Evolutionary conservation across 805 yeast genomes (phyloP).

Genomic region (Cyberlindnera saturnus): DNA sequence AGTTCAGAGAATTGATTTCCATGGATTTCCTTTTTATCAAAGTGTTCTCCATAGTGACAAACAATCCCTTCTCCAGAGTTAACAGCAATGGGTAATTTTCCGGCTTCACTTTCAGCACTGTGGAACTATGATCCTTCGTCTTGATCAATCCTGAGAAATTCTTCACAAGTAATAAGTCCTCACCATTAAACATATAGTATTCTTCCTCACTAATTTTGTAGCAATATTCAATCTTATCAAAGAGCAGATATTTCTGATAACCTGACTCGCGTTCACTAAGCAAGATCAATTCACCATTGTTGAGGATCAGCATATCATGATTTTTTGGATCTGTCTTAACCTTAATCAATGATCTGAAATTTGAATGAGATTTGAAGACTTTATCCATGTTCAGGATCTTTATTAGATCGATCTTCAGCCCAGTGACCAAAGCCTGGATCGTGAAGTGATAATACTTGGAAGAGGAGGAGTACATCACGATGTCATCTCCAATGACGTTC

Average conservation of each 20-base stretch:
- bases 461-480: constrained; percentile 16
- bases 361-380: constrained; percentile 5
- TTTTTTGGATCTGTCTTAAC: constrained; percentile 1
- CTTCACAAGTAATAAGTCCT: constrained; percentile 23
- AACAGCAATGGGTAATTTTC: constrained; percentile 25
- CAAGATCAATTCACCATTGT: constrained; percentile 22
- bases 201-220: constrained; percentile 19
- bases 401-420: constrained; percentile 18
- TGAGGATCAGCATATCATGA: constrained; percentile 19
- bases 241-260: constrained; percentile 14
- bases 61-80: constrained; percentile 26
- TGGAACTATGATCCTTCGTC: constrained; percentile 5
- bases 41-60: constrained; percentile 37
- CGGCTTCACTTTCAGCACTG: constrained; percentile 25
- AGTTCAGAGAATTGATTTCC: constrained; percentile 28
- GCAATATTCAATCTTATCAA: constrained; percentile 22
- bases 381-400: constrained; percentile 13
- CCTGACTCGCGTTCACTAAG: constrained; percentile 9
- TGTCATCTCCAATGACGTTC: constrained; percentile 18
- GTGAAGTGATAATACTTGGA: constrained; percentile 20
- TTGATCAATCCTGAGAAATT: constrained; percentile 9
- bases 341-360: constrained; percentile 12
- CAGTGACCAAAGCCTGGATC: constrained; percentile 10
- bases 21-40: constrained; percentile 24
- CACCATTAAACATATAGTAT: constrained; percentile 35